Base-by-base conservation (phyloP, 148 eudicot species). In the Rhododendron williamsianum region DNA sequence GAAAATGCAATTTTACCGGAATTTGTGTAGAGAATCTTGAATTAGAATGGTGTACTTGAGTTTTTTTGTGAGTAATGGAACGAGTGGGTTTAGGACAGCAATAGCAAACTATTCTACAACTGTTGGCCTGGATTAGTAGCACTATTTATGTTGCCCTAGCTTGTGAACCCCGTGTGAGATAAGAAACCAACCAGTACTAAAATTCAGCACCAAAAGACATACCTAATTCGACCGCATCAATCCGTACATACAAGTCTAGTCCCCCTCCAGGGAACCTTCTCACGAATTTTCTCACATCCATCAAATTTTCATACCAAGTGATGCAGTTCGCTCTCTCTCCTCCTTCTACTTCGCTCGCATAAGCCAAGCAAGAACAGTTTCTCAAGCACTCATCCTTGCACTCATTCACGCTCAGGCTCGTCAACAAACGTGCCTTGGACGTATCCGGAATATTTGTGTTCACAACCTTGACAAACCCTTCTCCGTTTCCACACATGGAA, bases 391-490 rank as follows among this genome's bases (percentile, higher is more conserved):
- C 19, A 21, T 27, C 63, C 23, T 51, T 13, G 41, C 82, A 80
- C 63, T 49, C 82, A 25, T 51, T 9, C 23, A 16, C 6, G n/a
- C 82, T 80, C 4, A 27, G 18, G 21, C 33, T 49, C 48, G 3
- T 30, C 12, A 0, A 3, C 3, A 10, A 3, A 25, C 13, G 25
- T 49, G 63, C 38, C n/a, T 80, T 27, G 7, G 9, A 78, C 23
- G 93, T 88, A 78, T 92, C 94, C 1, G 95, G 95, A 48, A 92
- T 1, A 86, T 87, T 91, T 19, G 89, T 90, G 3, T 74, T 76
- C 0, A 80, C 52, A 51, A 90, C 4, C 85, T 85, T 89, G 15
- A 90, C 67, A 81, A 93, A 93, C 78, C 95, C 94, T 77, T 90
- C 94, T 25, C 90, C 90, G 2, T 82, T 89, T 33, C 41, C 81